Conservation (phyloP, 306 rosid species). For the Hylodesmum podocarpum region DNA sequence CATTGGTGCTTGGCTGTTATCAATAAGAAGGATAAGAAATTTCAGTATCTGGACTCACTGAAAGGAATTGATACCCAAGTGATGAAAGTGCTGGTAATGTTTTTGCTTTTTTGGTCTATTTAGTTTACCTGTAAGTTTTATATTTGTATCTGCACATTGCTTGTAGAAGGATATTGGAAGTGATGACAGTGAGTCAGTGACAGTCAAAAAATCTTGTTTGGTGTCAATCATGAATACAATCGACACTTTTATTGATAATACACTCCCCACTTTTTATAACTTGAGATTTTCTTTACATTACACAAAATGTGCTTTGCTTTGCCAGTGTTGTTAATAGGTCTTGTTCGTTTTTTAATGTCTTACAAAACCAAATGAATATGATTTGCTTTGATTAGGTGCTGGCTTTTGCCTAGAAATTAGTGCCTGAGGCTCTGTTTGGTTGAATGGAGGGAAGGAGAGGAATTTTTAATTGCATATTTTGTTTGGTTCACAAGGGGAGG, state of each 20-base stretch:
- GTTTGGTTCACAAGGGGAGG: no score
- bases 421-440: no score
- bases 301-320: neutral
- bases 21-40: conserved; percentile 76
- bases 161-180: neutral
- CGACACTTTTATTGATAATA: neutral
- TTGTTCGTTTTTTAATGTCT: neutral
- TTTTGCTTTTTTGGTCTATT: conserved; percentile 30
- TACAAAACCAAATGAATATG: neutral
- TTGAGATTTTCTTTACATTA: neutral
- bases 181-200: neutral
- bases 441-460: no score
- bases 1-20: conserved; percentile 98
- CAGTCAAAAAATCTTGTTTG: neutral
- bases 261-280: neutral
- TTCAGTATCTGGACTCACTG: conserved; percentile 91
- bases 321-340: neutral
- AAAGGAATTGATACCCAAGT: conserved; percentile 60
- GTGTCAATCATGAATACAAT: neutral
- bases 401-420: conserved; percentile 5
- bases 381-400: neutral
- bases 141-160: neutral
- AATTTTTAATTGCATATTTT: no score
- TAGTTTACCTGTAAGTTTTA: conserved; percentile 4
- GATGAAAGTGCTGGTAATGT: conserved; percentile 67